Evolutionary conservation across 2,329 filamentous ascomycete genomes (phyloP).

Genomic region (Colletotrichum camelliae): DNA sequence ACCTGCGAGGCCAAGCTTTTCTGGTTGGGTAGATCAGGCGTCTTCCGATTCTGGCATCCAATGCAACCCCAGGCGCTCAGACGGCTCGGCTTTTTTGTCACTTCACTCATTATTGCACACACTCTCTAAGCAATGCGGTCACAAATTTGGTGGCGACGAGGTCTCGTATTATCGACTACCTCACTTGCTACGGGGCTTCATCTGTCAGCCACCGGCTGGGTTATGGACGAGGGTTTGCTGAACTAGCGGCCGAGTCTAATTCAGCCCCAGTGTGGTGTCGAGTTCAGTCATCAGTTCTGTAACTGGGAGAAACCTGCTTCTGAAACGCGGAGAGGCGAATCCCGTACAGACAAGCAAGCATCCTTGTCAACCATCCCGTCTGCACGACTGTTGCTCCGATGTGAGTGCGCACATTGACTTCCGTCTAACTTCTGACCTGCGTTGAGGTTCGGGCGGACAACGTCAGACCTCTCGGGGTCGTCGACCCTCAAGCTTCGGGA

Average conservation of each 20-base stretch:
- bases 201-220: not conserved
- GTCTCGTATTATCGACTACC: not conserved
- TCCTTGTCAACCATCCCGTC: not conserved
- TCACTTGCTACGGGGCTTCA: not conserved
- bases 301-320: conserved; percentile 11
- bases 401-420: not conserved
- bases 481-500: not conserved
- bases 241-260: not conserved
- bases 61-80: not conserved
- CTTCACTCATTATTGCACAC: not conserved
- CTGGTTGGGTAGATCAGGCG: not conserved
- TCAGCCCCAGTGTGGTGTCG: not conserved
- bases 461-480: not conserved
- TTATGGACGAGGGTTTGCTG: not conserved
- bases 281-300: not conserved
- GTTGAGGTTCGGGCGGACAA: conserved; percentile 10
- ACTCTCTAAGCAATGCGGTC: not conserved
- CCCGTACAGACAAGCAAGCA: conserved; percentile 6
- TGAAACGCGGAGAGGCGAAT: conserved; percentile 24
- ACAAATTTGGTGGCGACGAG: not conserved
- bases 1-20: conserved; percentile 4
- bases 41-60: not conserved
- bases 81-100: not conserved
- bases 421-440: not conserved
- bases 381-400: not conserved